Evolutionary conservation across 2,329 filamentous ascomycete species (phyloP).

Genomic region (Fonsecaea nubica): DNA sequence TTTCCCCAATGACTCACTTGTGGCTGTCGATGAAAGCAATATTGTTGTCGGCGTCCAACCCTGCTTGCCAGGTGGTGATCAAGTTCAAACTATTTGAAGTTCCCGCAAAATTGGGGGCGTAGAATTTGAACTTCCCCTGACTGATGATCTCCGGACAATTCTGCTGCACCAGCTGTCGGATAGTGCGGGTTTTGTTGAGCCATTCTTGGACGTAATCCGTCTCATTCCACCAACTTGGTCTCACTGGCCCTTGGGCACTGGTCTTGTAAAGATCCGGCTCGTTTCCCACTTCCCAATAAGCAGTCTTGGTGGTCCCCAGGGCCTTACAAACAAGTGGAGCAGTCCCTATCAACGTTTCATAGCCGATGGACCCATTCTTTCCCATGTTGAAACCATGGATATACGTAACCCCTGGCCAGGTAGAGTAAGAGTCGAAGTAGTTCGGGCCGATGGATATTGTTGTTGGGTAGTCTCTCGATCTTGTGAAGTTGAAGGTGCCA

Average conservation of each 20-base stretch:
- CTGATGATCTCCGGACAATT: slow-evolving; percentile 59
- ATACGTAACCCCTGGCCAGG: slow-evolving; percentile 63
- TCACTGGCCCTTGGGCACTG: slow-evolving; percentile 58
- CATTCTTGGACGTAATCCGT: slow-evolving; percentile 63
- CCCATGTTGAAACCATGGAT: slow-evolving; percentile 68
- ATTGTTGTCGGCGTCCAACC: slow-evolving; percentile 57
- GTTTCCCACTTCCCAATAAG: slow-evolving; percentile 69
- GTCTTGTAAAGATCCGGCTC: slow-evolving; percentile 67
- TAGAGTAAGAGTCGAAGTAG: slow-evolving; percentile 68
- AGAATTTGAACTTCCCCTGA: slow-evolving; percentile 55
- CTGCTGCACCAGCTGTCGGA: slow-evolving; percentile 54
- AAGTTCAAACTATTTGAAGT: slow-evolving; percentile 60
- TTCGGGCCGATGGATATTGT: slow-evolving; percentile 66
- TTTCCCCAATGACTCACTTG: slow-evolving; percentile 55
- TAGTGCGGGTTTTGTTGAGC: slow-evolving; percentile 61
- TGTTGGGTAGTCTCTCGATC: slow-evolving; percentile 66
- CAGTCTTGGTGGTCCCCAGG: slow-evolving; percentile 57
- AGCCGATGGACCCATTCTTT: slow-evolving; percentile 60
- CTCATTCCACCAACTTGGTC: slow-evolving; percentile 63
- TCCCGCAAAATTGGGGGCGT: slow-evolving; percentile 66
- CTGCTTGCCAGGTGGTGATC: slow-evolving; percentile 59
- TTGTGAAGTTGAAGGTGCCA: slow-evolving; percentile 58
- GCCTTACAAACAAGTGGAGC: slow-evolving; percentile 65
- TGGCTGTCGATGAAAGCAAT: slow-evolving; percentile 64
- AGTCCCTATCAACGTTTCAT: slow-evolving; percentile 61